Evolutionary conservation across 768 basidiomycete genomes (phyloP).

Genomic region (Panus rudis): DNA sequence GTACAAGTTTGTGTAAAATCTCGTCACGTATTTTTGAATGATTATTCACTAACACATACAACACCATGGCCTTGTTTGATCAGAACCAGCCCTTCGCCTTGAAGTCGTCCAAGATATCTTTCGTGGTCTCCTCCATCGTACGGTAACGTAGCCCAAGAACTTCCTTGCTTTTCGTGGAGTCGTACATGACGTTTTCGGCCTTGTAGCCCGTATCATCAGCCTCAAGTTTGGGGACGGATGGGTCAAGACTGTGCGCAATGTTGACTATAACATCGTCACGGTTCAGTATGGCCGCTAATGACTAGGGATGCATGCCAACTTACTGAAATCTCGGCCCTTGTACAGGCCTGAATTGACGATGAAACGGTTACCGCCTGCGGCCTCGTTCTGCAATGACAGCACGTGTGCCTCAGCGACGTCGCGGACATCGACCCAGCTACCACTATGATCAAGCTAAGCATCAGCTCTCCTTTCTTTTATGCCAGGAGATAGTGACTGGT

Average conservation of each 20-base stretch:
- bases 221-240: conserved; percentile 11
- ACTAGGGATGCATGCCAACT: neutral
- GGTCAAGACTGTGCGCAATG: conserved; percentile 8
- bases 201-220: conserved; percentile 11
- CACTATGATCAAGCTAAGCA: neutral
- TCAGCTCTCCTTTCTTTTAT: neutral
- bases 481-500: too few relatives aligned
- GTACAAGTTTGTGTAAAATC: too few relatives aligned
- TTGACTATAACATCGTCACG: conserved; percentile 4
- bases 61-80: too few relatives aligned
- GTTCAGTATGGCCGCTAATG: neutral
- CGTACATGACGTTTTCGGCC: conserved; percentile 19
- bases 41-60: too few relatives aligned
- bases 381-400: conserved; percentile 22
- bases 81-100: conserved; percentile 29
- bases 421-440: conserved; percentile 28
- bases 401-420: conserved; percentile 28
- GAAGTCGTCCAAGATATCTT: conserved; percentile 36
- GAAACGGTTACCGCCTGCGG: conserved; percentile 34
- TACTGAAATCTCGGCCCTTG: conserved; percentile 19
- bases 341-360: conserved; percentile 19
- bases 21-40: too few relatives aligned
- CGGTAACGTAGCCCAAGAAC: conserved; percentile 38
- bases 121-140: conserved; percentile 32
- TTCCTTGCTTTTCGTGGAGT: conserved; percentile 30